Evolutionary conservation across 331 rosid genomes (phyloP).

Genomic region (Dryas integrifolia): DNA sequence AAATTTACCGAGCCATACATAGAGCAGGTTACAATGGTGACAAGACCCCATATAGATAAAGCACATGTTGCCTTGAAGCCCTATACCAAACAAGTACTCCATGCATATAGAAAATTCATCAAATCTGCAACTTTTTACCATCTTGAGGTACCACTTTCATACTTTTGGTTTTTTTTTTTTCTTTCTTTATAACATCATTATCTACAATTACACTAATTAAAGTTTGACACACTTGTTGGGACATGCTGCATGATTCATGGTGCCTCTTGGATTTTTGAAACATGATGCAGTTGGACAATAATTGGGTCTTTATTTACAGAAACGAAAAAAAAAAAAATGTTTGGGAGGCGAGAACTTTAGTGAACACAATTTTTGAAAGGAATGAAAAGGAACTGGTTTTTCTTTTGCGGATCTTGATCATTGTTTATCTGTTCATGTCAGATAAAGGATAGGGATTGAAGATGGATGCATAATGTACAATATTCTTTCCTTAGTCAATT

Average conservation of each 20-base stretch:
- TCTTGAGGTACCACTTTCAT: constrained; percentile 30
- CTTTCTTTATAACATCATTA: background rate
- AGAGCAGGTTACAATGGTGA: constrained; percentile 17
- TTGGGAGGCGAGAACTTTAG: background rate
- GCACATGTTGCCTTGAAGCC: constrained; percentile 19
- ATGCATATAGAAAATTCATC: constrained; percentile 23
- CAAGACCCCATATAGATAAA: constrained; percentile 29
- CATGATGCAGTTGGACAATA: no score
- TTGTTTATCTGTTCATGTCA: background rate
- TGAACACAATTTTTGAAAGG: background rate
- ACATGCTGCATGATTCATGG: background rate
- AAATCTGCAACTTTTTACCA: constrained; percentile 28
- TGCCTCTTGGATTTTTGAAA: background rate
- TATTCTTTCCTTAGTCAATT: background rate
- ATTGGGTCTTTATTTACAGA: background rate
- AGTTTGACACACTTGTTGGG: background rate
- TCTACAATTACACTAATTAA: background rate
- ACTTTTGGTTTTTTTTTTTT: background rate
- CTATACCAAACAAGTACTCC: constrained; percentile 10
- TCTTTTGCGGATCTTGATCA: background rate
- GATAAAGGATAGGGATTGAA: background rate
- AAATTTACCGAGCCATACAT: constrained; percentile 22
- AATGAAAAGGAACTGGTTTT: background rate
- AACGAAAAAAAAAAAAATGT: background rate
- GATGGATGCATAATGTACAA: background rate